These are phyloP conservation scores for Perkinsus chesapeaki DNA, from an alignment of 169 alveolate genomes.

Conservation along the genomic window DNA sequence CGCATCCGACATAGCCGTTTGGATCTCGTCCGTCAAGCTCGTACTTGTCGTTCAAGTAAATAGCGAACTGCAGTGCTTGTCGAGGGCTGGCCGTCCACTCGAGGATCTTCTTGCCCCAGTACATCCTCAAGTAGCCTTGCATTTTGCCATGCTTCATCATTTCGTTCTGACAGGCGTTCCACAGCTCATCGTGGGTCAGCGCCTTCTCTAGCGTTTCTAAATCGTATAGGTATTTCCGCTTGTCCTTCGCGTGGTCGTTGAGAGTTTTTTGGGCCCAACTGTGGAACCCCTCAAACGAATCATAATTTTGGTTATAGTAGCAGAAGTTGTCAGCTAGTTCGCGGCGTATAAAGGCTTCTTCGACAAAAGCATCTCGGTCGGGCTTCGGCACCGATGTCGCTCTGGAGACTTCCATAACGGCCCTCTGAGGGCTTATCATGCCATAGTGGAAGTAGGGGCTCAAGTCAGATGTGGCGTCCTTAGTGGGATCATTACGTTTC, in stretches of 20 bases:
- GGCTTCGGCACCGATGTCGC: background rate
- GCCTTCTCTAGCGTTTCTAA: constrained; percentile 23
- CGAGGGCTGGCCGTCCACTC: constrained; percentile 44
- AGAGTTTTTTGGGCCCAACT: background rate
- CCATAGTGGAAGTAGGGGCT: constrained; percentile 46
- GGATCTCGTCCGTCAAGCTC: constrained; percentile 56
- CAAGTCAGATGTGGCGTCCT: constrained; percentile 28
- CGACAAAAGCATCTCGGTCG: constrained; percentile 25
- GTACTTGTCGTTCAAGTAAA: constrained; percentile 38
- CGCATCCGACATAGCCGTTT: constrained; percentile 54
- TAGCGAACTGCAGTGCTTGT: constrained; percentile 35
- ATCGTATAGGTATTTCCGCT: background rate
- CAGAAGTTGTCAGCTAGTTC: constrained; percentile 43
- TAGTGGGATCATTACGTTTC: constrained; percentile 25
- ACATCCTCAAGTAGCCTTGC: constrained; percentile 42
- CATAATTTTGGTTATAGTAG: constrained; percentile 46
- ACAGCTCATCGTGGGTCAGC: constrained; percentile 37
- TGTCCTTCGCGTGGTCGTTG: background rate
- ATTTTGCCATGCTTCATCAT: constrained; percentile 34
- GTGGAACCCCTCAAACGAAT: constrained; percentile 42
- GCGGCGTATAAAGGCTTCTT: constrained; percentile 36
- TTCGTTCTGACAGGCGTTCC: constrained; percentile 43
- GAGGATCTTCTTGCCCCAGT: constrained; percentile 45
- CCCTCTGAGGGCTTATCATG: constrained; percentile 37
- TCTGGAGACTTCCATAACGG: constrained; percentile 24